These are phyloP conservation scores for Apiotrichum veenhuisii DNA, from an alignment of 1,284 basidiomycete genomes.

Conservation along the genomic window DNA sequence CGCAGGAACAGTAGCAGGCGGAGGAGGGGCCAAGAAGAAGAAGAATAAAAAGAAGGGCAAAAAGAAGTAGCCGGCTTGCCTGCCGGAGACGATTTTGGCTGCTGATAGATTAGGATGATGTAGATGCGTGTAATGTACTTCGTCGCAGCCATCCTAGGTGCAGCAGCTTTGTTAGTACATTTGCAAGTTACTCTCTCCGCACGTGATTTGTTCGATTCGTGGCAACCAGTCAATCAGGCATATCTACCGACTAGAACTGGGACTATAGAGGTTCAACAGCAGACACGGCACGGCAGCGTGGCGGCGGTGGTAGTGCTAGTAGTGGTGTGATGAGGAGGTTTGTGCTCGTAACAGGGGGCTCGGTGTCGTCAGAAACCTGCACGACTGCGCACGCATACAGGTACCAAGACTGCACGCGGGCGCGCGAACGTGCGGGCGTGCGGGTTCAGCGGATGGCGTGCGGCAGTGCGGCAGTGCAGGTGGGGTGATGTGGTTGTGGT, in stretches of 20 bases:
- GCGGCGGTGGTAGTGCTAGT: background rate
- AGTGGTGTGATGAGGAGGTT: too few species aligned
- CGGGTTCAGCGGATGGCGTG: too few species aligned
- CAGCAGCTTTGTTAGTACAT: too few species aligned
- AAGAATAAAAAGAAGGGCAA: constrained; percentile 43
- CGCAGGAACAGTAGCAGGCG: constrained; percentile 2
- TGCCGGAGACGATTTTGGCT: background rate
- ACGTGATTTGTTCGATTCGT: background rate
- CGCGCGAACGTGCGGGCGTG: too few species aligned
- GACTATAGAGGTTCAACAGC: background rate
- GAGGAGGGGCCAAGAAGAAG: constrained; percentile 16
- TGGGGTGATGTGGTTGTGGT: background rate
- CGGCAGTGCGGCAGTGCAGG: too few species aligned
- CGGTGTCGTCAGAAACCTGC: too few species aligned
- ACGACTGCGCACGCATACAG: too few species aligned
- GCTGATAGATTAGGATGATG: background rate
- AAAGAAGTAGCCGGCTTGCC: constrained; percentile 26
- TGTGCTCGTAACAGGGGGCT: too few species aligned
- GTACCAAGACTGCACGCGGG: too few species aligned
- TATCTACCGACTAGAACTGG: background rate
- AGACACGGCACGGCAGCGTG: background rate
- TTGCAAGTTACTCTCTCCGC: background rate
- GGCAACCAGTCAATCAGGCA: background rate
- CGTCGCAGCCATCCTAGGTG: too few species aligned
- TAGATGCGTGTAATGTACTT: too few species aligned